Percentiles rank a stretch among this genome's conserved stretches.
Conservation (phyloP, 148 eudicot species). For the Rhododendron molle region DNA sequence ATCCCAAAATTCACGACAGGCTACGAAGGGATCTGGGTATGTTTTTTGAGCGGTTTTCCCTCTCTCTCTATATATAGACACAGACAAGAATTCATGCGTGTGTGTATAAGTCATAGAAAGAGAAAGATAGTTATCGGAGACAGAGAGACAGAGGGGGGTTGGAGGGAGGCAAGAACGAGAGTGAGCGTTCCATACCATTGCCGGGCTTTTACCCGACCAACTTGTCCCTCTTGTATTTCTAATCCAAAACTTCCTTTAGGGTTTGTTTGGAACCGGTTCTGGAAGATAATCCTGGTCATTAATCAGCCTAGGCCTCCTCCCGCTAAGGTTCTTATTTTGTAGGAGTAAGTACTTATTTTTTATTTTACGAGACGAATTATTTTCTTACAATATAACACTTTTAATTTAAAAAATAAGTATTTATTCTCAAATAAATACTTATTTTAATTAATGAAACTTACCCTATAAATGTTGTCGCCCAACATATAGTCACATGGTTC, state of each 20-base stretch:
- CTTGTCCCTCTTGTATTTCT: not conserved
- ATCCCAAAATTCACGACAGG: not conserved
- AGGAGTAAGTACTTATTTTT: too few species aligned
- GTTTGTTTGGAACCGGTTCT: not conserved
- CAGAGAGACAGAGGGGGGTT: constrained; percentile 7
- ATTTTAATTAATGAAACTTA: too few species aligned
- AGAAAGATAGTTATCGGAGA: not conserved
- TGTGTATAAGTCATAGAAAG: not conserved
- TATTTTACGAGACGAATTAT: too few species aligned
- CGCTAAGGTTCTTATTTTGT: too few species aligned
- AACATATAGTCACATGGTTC: too few species aligned
- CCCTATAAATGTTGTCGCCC: too few species aligned
- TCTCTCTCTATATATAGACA: not conserved
- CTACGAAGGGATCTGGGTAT: constrained; percentile 6
- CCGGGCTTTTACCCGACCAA: not conserved
- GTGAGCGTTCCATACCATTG: not conserved
- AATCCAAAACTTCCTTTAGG: not conserved
- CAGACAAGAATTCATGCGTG: not conserved
- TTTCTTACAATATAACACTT: too few species aligned
- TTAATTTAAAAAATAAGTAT: too few species aligned
- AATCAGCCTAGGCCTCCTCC: too few species aligned
- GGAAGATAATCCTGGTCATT: too few species aligned
- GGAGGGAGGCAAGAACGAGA: constrained; percentile 5
- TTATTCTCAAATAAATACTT: too few species aligned
- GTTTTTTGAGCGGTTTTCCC: not conserved